phyloP scores from a whole-genome alignment of 2,329 filamentous ascomycete species.

The Parascedosporium putredinis region DNA sequence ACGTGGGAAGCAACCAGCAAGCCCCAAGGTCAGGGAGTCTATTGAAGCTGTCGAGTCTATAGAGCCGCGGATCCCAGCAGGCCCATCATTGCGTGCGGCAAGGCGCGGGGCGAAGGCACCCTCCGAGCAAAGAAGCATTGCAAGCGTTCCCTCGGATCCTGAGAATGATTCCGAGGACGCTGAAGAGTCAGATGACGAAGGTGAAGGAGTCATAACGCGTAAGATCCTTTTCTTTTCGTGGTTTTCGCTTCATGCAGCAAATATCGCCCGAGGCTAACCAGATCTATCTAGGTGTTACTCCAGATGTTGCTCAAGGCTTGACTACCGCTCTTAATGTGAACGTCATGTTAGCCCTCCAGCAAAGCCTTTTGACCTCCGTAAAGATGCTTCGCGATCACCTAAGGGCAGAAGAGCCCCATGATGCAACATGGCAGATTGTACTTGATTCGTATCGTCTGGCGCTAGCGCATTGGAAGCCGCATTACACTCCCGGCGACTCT shows the following conservation, averaged over 20 bases:
- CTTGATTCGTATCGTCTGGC: not conserved
- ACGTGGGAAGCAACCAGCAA: not conserved
- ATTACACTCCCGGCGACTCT: constrained; percentile 15
- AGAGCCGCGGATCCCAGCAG: not conserved
- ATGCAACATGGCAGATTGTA: not conserved
- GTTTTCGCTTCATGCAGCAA: no score
- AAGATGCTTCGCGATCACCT: not conserved
- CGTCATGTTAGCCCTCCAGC: not conserved
- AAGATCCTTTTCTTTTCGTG: no score
- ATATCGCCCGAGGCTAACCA: no score
- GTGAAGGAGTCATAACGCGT: no score
- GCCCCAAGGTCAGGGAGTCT: not conserved
- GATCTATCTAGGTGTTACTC: not conserved
- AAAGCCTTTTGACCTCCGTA: not conserved
- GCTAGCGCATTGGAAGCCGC: constrained; percentile 18
- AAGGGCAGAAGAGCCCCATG: not conserved
- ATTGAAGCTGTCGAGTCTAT: not conserved
- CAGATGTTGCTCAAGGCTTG: not conserved
- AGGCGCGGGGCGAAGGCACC: not conserved
- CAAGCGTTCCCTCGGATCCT: not conserved
- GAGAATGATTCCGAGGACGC: not conserved
- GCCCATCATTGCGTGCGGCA: not conserved
- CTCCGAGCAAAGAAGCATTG: not conserved
- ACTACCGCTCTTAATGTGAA: not conserved
- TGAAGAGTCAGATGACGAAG: not conserved